Percentiles rank a stretch among this genome's conserved stretches.
phyloP scores from a whole-genome alignment of 495 filamentous ascomycete species.

The Trichodelitschia bisporula region DNA sequence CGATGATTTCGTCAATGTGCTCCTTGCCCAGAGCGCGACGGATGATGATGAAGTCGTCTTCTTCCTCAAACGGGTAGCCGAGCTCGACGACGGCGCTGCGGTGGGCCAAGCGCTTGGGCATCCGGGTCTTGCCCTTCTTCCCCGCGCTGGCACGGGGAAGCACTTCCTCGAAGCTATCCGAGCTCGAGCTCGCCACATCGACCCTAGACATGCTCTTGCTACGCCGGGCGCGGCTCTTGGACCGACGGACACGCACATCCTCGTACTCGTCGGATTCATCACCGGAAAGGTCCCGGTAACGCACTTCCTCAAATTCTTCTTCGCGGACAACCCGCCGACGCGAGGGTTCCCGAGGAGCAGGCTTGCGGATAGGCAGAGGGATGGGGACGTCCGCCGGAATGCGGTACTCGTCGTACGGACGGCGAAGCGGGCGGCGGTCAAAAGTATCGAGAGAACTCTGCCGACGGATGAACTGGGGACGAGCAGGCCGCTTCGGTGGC shows the following conservation, averaged over 20 bases:
- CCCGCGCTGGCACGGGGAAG: slow-evolving; percentile 10
- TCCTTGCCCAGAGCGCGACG: slow-evolving; percentile 62
- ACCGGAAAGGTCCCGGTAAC: slow-evolving; percentile 5
- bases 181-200: slow-evolving; percentile 10
- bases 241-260: slow-evolving; percentile 11
- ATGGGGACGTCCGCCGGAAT: slow-evolving; percentile 25
- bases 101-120: slow-evolving; percentile 53
- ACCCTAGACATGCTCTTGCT: slow-evolving; percentile 1
- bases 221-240: slow-evolving; percentile 6
- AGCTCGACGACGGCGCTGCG: slow-evolving; percentile 56
- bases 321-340: slow-evolving; percentile 9
- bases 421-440: slow-evolving; percentile 32
- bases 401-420: slow-evolving; percentile 22
- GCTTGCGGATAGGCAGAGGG: slow-evolving; percentile 24
- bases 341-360: slow-evolving; percentile 5
- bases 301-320: slow-evolving; percentile 19
- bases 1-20: slow-evolving; percentile 73
- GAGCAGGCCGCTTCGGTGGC: slow-evolving; percentile 22
- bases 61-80: slow-evolving; percentile 68
- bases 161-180: slow-evolving; percentile 12
- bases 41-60: slow-evolving; percentile 60
- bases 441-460: slow-evolving; percentile 51
- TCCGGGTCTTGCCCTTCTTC: slow-evolving; percentile 70
- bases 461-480: slow-evolving; percentile 34
- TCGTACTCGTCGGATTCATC: slow-evolving; percentile 11